A percentile compares a stretch with the other conserved stretches of the same genome.
Conservation (phyloP, 768 basidiomycete species). For the Mycena latifolia region DNA sequence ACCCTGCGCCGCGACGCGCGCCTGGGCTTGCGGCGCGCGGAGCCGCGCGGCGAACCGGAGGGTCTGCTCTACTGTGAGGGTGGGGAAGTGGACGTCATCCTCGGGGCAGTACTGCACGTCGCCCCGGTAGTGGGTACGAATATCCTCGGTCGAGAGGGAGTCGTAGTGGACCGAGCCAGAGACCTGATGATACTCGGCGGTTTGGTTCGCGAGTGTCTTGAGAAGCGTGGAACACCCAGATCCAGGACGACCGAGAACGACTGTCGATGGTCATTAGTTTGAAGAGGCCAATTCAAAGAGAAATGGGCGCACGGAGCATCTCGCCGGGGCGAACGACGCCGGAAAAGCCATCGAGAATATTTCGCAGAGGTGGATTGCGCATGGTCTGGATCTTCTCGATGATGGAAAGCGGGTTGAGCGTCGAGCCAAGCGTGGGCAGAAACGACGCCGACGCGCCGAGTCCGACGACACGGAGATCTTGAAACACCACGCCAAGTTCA, state of each 20-base stretch:
- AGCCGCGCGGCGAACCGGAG: constrained; percentile 77
- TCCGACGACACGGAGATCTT: constrained; percentile 66
- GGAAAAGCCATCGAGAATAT: constrained; percentile 73
- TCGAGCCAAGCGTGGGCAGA: constrained; percentile 65
- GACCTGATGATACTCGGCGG: constrained; percentile 74
- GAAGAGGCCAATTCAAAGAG: not conserved
- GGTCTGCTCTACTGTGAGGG: constrained; percentile 84
- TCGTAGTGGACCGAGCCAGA: constrained; percentile 83
- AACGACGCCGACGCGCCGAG: constrained; percentile 55
- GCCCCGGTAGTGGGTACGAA: constrained; percentile 77
- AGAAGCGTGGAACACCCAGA: constrained; percentile 90
- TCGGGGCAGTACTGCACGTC: constrained; percentile 87
- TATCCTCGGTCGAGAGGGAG: constrained; percentile 74
- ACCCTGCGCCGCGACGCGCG: constrained; percentile 52
- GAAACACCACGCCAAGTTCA: constrained; percentile 64
- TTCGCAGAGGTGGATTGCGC: constrained; percentile 72
- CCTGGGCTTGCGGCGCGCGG: constrained; percentile 66
- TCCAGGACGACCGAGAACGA: constrained; percentile 89
- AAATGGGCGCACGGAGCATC: constrained; percentile 74
- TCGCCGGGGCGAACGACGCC: constrained; percentile 77
- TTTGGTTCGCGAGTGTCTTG: constrained; percentile 84
- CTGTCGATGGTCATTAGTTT: constrained; percentile 46
- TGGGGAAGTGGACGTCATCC: constrained; percentile 90
- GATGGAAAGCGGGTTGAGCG: constrained; percentile 60
- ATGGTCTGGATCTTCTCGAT: constrained; percentile 55